These are phyloP conservation scores for Heterobasidion parviporum DNA, from an alignment of 1,284 basidiomycete genomes.

Conservation along the genomic window DNA sequence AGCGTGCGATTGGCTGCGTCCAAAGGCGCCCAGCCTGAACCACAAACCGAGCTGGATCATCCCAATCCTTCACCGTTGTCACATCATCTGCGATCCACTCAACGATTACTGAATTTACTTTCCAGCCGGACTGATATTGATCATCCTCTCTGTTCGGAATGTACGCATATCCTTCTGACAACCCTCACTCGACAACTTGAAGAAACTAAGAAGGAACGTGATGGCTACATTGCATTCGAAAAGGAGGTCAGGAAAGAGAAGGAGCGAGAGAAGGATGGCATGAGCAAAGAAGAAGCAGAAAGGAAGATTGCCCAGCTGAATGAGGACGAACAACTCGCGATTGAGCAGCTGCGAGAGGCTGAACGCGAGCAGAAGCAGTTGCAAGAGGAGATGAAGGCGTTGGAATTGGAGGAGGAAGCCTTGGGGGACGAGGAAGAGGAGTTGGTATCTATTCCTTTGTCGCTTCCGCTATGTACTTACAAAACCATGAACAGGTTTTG, in stretches of 20 bases:
- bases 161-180: slow-evolving; percentile 76
- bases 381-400: slow-evolving; percentile 60
- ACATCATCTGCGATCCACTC: slow-evolving; percentile 68
- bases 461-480: slow-evolving; percentile 6
- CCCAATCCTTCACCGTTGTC: slow-evolving; percentile 67
- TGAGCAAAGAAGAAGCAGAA: slow-evolving; percentile 55
- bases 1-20: slow-evolving; percentile 22
- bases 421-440: slow-evolving; percentile 73
- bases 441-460: slow-evolving; percentile 36
- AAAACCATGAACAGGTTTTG: slow-evolving; percentile 60
- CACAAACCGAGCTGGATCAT: slow-evolving; percentile 30
- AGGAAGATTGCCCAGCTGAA: slow-evolving; percentile 67
- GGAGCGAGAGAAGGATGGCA: slow-evolving; percentile 55
- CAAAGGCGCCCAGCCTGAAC: slow-evolving; percentile 3
- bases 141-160: slow-evolving; percentile 94
- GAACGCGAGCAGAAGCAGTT: slow-evolving; percentile 71
- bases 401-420: slow-evolving; percentile 71
- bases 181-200: slow-evolving; percentile 80
- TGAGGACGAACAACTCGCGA: slow-evolving; percentile 62
- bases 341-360: slow-evolving; percentile 67
- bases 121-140: slow-evolving; percentile 80
- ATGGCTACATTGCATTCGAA: slow-evolving; percentile 90
- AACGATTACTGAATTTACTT: slow-evolving; percentile 71
- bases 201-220: slow-evolving; percentile 85
- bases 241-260: slow-evolving; percentile 73